A percentile compares a stretch with the other conserved stretches of the same genome.
These are phyloP conservation scores for Hapsidospora chrysogenum DNA, from an alignment of 495 filamentous ascomycete genomes.

Conservation along the genomic window DNA sequence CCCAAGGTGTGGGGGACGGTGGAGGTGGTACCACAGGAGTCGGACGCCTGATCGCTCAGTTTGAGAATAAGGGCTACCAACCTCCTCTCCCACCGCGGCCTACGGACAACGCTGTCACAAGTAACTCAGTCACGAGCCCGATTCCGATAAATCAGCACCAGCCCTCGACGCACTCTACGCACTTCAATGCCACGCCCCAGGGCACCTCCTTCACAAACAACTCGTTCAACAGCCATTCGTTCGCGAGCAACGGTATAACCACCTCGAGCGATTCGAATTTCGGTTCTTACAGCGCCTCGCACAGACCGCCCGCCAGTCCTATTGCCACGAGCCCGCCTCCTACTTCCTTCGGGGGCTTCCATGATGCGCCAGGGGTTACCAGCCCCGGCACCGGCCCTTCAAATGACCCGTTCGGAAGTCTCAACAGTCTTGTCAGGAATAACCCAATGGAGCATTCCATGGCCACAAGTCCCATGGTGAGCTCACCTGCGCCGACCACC, in stretches of 20 bases:
- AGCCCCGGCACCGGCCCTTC: constrained; percentile 1
- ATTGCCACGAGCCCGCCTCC: constrained; percentile 1
- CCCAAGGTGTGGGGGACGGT: not conserved
- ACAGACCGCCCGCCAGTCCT: not conserved
- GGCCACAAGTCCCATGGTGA: not conserved
- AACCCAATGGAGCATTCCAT: not conserved
- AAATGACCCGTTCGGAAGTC: not conserved
- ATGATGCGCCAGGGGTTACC: not conserved
- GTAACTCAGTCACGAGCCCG: not conserved
- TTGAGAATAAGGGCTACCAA: constrained; percentile 1
- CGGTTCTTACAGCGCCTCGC: not conserved
- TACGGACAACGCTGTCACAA: not conserved
- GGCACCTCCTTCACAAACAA: not conserved
- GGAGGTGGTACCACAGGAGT: not conserved
- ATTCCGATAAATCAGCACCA: not conserved
- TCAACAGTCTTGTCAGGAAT: not conserved
- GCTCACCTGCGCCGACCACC: not conserved
- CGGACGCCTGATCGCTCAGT: constrained; percentile 1
- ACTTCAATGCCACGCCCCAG: not conserved
- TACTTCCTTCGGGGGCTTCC: not conserved
- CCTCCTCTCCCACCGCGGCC: constrained; percentile 1
- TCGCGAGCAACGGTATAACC: not conserved
- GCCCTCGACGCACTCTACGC: not conserved
- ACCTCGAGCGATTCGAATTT: constrained; percentile 1
- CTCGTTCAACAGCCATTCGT: not conserved